These are phyloP conservation scores for Barbatosphaeria neglecta DNA, from an alignment of 495 filamentous ascomycete genomes.

Conservation along the genomic window DNA sequence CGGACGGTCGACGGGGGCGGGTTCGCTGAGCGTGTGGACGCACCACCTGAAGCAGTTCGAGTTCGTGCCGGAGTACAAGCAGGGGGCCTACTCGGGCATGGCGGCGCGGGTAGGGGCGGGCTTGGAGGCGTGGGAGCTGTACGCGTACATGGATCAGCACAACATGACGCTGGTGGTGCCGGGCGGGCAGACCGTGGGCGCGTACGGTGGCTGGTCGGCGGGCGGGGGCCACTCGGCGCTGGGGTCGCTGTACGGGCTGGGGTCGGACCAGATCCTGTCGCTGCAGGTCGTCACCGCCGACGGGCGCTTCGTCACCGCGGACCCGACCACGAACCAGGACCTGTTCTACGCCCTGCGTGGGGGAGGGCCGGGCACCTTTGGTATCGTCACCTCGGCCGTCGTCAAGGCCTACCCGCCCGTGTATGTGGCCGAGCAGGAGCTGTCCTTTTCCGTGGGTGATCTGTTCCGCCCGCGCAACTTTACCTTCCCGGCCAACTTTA, in stretches of 20 bases:
- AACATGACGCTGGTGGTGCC: conserved; percentile 30
- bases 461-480: neutral
- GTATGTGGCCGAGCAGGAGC: conserved; percentile 14
- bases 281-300: conserved; percentile 42
- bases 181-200: conserved; percentile 24
- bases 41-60: conserved; percentile 36
- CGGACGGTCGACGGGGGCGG: conserved; percentile 39
- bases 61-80: conserved; percentile 24
- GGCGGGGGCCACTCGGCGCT: conserved; percentile 43
- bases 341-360: conserved; percentile 47
- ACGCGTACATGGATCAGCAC: conserved; percentile 14
- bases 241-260: conserved; percentile 39
- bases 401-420: conserved; percentile 30
- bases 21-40: conserved; percentile 47
- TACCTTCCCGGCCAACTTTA: neutral
- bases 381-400: conserved; percentile 38
- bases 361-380: conserved; percentile 41
- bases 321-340: conserved; percentile 34
- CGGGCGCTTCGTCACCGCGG: conserved; percentile 38
- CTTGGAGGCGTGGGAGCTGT: conserved; percentile 27
- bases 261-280: conserved; percentile 36
- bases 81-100: conserved; percentile 22
- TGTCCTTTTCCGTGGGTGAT: conserved; percentile 7
- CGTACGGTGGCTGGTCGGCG: conserved; percentile 18
- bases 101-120: conserved; percentile 33